Evolutionary conservation across 495 filamentous ascomycete species (phyloP), one percentile per base, ranked within the genome.

Genomic region (Emericellopsis terricola): DNA sequence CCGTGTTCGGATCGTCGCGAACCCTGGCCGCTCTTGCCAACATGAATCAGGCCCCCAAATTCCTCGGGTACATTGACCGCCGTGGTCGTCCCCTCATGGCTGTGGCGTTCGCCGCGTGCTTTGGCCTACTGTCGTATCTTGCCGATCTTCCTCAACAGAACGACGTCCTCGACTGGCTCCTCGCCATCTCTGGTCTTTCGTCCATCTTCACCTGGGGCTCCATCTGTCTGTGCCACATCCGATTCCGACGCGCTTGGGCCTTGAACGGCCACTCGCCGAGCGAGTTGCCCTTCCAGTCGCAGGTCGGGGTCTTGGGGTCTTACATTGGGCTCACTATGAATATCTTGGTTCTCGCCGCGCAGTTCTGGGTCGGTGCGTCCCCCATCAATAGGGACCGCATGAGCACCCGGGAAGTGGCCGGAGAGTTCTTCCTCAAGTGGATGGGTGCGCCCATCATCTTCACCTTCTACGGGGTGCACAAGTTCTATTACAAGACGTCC

Each of bases 141-240:
- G 76, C 82, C 20, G 78, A 78, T 15, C 71, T 79, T 3, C 40
- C 62, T 19, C 51, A 67, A 36, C 61, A 82, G 46, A 57, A 60
- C 11, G 55, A 68, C 2, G 80, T 82, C 0, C 81, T 94, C 40
- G 57, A 60, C 20, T 96, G 87, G 87, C 78, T 96, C 62, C 66
- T 93, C 40, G 81, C 87, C 24, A 69, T 92, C 28, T 91, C 82
- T 0, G 85, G 81, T 29, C 68, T 96, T 8, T 85, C 79, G 0
- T 80, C 78, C 15, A 77, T 94, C 56, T 82, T 94, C 60, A 94
- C 87, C 23, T 94, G 87, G 87, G 77, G 74, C 33, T 84, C 78
- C 27, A 82, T 94, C 51, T 93, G 83, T 47, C 57, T 89, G 0
- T 64, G 71, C 1, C 87, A 96, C 53, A 91, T 96, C 54, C 82